A percentile compares a stretch with the other conserved stretches of the same genome.
Evolutionary conservation across 352 stramenopile genomes (phyloP).

Genomic region (Pilasporangium apinafurcum): DNA sequence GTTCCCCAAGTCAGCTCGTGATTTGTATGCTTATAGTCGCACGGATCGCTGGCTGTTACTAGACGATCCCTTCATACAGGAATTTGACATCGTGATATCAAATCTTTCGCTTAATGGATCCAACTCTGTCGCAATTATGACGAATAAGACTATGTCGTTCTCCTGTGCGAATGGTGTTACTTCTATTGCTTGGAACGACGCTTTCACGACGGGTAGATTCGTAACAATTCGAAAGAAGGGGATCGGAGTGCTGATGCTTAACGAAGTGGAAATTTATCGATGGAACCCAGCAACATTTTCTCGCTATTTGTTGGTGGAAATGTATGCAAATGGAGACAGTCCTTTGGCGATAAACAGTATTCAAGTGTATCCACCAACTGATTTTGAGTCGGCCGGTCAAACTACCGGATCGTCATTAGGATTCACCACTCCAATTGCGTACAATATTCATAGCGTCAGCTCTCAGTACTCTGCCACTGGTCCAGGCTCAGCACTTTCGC

Average conservation of each 20-base stretch:
- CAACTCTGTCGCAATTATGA: slow-evolving; percentile 4
- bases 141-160: slow-evolving; percentile 28
- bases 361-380: slow-evolving; percentile 38
- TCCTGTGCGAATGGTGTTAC: slow-evolving; percentile 33
- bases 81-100: slow-evolving; percentile 44
- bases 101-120: slow-evolving; percentile 12
- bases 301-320: slow-evolving; percentile 39
- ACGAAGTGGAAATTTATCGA: slow-evolving; percentile 52
- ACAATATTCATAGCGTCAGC: slow-evolving; percentile 58
- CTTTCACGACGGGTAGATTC: slow-evolving; percentile 38
- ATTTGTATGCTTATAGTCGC: slow-evolving; percentile 31
- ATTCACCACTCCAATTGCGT: slow-evolving; percentile 29
- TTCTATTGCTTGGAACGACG: slow-evolving; percentile 24
- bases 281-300: slow-evolving; percentile 51
- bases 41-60: slow-evolving; percentile 32
- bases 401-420: slow-evolving; percentile 1
- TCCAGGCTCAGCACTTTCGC: slow-evolving; percentile 23
- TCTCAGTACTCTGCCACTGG: slow-evolving; percentile 31
- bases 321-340: slow-evolving; percentile 26
- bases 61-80: slow-evolving; percentile 39
- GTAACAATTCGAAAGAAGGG: slow-evolving; percentile 38
- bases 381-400: slow-evolving; percentile 5
- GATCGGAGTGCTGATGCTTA: slow-evolving; percentile 43
- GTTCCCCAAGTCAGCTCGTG: slow-evolving; percentile 22
- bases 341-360: slow-evolving; percentile 36